Conservation (phyloP, 768 basidiomycete species). For the Trametes punicea region DNA sequence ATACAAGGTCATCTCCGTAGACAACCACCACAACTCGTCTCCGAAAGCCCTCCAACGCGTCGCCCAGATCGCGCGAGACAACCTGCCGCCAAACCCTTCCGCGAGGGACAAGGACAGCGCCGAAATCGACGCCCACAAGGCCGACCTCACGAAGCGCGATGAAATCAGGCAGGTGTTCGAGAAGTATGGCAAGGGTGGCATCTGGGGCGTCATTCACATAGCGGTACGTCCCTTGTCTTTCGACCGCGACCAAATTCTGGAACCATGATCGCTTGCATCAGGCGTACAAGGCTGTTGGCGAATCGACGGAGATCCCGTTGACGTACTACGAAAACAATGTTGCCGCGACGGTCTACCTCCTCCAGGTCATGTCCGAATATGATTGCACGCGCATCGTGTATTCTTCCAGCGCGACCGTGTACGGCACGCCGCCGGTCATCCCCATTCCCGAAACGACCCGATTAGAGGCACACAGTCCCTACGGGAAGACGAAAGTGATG, state of each 20-base stretch:
- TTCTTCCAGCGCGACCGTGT: conserved; percentile 97
- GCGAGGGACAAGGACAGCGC: conserved; percentile 68
- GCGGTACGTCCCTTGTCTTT: conserved; percentile 55
- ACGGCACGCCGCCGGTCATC: conserved; percentile 87
- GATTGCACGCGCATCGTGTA: conserved; percentile 88
- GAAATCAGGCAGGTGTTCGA: conserved; percentile 79
- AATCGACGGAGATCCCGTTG: conserved; percentile 89
- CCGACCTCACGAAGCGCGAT: conserved; percentile 71
- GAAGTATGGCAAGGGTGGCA: conserved; percentile 81
- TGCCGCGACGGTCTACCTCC: conserved; percentile 76
- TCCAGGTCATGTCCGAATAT: conserved; percentile 84
- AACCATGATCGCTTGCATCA: conserved; percentile 30
- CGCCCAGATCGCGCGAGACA: conserved; percentile 71
- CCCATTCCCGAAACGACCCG: conserved; percentile 94
- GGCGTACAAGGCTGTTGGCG: conserved; percentile 98
- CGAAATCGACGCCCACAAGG: conserved; percentile 63
- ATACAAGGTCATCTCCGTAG: conserved; percentile 91
- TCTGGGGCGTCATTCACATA: conserved; percentile 96
- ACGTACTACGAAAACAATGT: conserved; percentile 96
- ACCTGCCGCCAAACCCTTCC: conserved; percentile 63
- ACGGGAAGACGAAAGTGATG: conserved; percentile 97
- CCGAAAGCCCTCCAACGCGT: conserved; percentile 73
- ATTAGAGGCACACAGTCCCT: conserved; percentile 85
- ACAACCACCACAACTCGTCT: conserved; percentile 93
- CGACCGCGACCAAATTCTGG: background rate